Conservation (phyloP, 257 asterid species). For the Plectranthus barbatus region DNA sequence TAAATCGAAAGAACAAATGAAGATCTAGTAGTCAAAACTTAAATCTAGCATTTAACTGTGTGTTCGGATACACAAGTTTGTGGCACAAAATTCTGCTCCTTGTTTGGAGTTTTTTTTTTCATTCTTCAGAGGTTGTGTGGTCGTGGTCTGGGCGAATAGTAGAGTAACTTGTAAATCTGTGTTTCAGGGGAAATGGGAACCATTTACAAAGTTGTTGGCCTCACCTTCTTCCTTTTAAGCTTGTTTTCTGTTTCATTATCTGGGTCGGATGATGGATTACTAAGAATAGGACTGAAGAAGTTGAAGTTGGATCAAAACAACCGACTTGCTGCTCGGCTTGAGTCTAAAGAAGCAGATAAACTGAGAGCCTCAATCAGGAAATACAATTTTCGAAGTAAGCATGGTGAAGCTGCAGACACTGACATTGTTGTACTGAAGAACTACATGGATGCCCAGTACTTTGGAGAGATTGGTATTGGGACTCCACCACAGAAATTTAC, state of each 20-base stretch:
- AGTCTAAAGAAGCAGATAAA: constrained; percentile 48
- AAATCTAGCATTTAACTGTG: background rate
- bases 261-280: constrained; percentile 59
- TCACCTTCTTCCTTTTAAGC: constrained; percentile 40
- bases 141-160: background rate
- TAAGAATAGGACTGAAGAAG: constrained; percentile 76
- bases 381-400: constrained; percentile 41
- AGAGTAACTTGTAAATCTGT: constrained; percentile 7
- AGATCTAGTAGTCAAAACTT: background rate
- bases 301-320: constrained; percentile 67
- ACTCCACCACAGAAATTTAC: constrained; percentile 86
- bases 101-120: background rate
- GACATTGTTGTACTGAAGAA: constrained; percentile 79
- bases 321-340: constrained; percentile 65
- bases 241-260: constrained; percentile 53
- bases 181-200: constrained; percentile 55
- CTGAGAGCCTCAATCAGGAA: constrained; percentile 61
- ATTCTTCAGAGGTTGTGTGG: background rate
- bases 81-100: no score
- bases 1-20: background rate
- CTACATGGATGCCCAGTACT: constrained; percentile 96
- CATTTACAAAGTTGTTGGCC: constrained; percentile 20
- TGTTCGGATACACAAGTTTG: background rate
- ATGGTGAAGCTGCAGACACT: constrained; percentile 45
- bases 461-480: constrained; percentile 89